Conservation (phyloP, 179 eudicot genomes). For the Carnegiea gigantea region DNA sequence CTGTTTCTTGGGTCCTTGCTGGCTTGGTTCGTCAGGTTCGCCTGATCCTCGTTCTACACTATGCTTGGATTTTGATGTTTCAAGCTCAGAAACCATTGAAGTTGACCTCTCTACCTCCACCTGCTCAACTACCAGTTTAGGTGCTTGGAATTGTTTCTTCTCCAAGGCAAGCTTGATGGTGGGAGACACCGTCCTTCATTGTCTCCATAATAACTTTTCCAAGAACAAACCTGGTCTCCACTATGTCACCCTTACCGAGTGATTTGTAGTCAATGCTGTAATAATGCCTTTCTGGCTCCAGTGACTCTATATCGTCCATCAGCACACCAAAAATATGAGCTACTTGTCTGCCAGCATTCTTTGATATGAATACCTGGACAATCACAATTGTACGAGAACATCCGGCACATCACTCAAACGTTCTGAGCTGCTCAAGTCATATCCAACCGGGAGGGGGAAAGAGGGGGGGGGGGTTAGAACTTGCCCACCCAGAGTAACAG, state of each 20-base stretch:
- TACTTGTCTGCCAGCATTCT: conserved; percentile 25
- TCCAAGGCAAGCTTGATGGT: conserved; percentile 20
- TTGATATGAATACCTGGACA: conserved; percentile 58
- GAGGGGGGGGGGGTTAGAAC: no score
- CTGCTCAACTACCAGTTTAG: conserved; percentile 17
- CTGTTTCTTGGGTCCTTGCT: background rate
- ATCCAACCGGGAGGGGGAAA: background rate
- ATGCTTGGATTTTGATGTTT: background rate
- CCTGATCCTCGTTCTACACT: background rate
- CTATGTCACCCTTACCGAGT: conserved; percentile 54
- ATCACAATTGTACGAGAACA: conserved; percentile 12
- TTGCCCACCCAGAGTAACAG: background rate
- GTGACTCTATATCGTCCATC: conserved; percentile 31
- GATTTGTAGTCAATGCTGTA: conserved; percentile 40
- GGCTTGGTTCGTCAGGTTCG: background rate
- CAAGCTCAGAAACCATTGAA: conserved; percentile 4
- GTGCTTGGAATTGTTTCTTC: conserved; percentile 21
- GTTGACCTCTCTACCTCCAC: conserved; percentile 9
- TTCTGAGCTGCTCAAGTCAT: background rate
- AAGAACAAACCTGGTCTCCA: conserved; percentile 62
- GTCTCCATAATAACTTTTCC: conserved; percentile 71
- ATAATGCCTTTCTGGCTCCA: conserved; percentile 23
- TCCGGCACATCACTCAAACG: background rate
- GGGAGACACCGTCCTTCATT: conserved; percentile 36
- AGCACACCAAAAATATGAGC: conserved; percentile 40